These are phyloP conservation scores for Curvularia verruculosa DNA, from an alignment of 2,329 filamentous ascomycete genomes.

Conservation along the genomic window DNA sequence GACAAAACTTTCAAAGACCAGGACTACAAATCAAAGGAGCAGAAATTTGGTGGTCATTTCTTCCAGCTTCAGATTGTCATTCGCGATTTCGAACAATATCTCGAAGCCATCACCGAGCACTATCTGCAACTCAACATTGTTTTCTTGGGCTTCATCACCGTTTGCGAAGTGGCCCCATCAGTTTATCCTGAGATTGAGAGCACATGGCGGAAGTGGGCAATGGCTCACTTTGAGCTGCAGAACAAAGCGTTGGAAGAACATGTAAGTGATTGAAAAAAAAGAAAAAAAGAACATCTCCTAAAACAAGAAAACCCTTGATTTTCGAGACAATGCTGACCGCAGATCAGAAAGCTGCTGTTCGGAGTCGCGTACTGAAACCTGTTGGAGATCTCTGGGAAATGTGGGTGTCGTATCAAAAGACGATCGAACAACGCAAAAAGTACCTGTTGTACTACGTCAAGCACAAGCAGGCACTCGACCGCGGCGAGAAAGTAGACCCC, in stretches of 20 bases:
- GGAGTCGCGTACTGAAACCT: conserved; percentile 83
- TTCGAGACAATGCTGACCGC: conserved; percentile 19
- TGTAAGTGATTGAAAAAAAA: conserved; percentile 59
- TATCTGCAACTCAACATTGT: conserved; percentile 82
- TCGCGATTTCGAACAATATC: conserved; percentile 92
- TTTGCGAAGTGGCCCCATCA: conserved; percentile 69
- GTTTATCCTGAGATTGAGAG: conserved; percentile 82
- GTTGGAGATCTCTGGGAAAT: conserved; percentile 78
- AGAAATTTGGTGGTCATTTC: conserved; percentile 90
- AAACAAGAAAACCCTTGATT: neutral
- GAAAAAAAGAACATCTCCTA: neutral
- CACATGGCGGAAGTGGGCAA: conserved; percentile 91
- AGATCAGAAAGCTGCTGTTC: conserved; percentile 65
- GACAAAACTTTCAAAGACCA: conserved; percentile 74
- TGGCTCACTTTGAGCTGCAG: conserved; percentile 84
- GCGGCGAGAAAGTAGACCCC: conserved; percentile 84
- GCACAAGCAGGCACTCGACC: conserved; percentile 75
- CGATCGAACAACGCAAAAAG: conserved; percentile 95
- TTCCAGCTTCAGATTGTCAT: conserved; percentile 90
- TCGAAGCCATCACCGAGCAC: conserved; percentile 78
- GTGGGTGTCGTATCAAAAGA: conserved; percentile 81
- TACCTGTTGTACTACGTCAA: conserved; percentile 88
- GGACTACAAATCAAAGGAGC: conserved; percentile 78
- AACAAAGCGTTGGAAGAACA: conserved; percentile 84
- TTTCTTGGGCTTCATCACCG: conserved; percentile 79